A percentile compares a stretch with the other conserved stretches of the same genome.
phyloP scores from a whole-genome alignment of 75 land plant genomes.

The Azolla pinnata region DNA sequence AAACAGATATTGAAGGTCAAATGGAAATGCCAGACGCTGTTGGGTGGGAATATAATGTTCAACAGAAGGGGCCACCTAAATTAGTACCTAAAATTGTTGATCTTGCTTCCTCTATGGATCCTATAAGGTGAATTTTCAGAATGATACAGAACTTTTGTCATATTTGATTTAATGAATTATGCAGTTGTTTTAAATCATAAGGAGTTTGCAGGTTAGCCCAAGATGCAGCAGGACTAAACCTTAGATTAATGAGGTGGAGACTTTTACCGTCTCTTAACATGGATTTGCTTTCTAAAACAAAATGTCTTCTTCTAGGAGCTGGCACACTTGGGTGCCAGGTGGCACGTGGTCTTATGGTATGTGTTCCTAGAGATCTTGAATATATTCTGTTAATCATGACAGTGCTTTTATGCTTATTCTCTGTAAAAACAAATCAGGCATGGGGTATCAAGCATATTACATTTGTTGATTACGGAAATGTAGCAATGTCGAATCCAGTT shows the following conservation, averaged over 20 bases:
- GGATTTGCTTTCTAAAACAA: constrained; percentile 34
- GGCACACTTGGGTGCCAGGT: constrained; percentile 99
- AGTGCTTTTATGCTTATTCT: background rate
- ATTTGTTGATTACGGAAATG: constrained; percentile 74
- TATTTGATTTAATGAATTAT: background rate
- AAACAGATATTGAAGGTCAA: background rate
- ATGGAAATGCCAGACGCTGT: constrained; percentile 43
- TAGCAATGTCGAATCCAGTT: constrained; percentile 91
- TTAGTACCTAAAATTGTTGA: constrained; percentile 27
- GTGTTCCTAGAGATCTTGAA: constrained; percentile 8
- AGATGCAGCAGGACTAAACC: constrained; percentile 90
- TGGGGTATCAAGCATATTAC: constrained; percentile 97
- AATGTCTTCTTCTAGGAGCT: constrained; percentile 90
- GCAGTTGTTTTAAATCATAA: background rate
- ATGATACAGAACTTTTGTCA: too few species aligned
- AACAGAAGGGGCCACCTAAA: constrained; percentile 31
- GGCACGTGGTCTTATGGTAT: constrained; percentile 87
- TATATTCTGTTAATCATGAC: background rate
- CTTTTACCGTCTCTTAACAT: constrained; percentile 69
- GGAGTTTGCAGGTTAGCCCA: constrained; percentile 56
- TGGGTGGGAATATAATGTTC: constrained; percentile 66
- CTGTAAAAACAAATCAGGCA: constrained; percentile 37
- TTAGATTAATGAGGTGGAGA: constrained; percentile 97
- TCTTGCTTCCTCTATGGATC: constrained; percentile 88
- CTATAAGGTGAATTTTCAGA: constrained; percentile 42